Conservation (phyloP, 306 rosid species). For the Ormosia semicastrata region DNA sequence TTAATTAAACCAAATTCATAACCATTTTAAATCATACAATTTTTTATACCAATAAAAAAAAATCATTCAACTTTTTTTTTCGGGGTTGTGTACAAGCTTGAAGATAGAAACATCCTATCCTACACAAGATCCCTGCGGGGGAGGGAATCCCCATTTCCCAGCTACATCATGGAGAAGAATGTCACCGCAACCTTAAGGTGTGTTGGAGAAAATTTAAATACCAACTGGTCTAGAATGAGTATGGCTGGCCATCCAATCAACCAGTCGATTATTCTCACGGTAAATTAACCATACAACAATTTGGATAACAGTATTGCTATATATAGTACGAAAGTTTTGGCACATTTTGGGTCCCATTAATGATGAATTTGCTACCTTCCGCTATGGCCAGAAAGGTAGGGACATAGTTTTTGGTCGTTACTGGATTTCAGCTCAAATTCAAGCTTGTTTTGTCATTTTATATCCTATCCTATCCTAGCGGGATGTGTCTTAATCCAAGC, state of each 20-base stretch:
- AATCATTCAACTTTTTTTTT: too few relatives aligned
- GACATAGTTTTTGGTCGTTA: constrained; percentile 18
- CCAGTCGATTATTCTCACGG: too few relatives aligned
- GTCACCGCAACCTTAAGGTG: background rate
- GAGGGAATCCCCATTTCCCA: background rate
- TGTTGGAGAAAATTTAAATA: background rate
- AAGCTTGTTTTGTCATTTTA: background rate
- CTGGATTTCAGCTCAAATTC: constrained; percentile 22
- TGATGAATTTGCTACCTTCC: background rate
- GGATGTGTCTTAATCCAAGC: constrained; percentile 23
- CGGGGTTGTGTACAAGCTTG: too few relatives aligned
- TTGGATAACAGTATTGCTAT: too few relatives aligned
- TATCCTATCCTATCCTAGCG: background rate
- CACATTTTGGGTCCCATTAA: background rate
- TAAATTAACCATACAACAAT: too few relatives aligned
- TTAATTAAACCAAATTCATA: too few relatives aligned
- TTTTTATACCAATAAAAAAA: too few relatives aligned
- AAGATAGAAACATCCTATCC: too few relatives aligned
- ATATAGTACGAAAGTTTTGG: too few relatives aligned
- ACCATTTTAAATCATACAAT: too few relatives aligned
- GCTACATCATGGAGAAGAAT: background rate
- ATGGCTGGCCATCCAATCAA: background rate
- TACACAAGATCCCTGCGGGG: background rate
- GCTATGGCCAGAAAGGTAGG: background rate
- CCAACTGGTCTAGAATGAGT: too few relatives aligned